These are phyloP conservation scores for Pichia sp. DNA, from an alignment of 1,139 yeast species.

Conservation along the genomic window DNA sequence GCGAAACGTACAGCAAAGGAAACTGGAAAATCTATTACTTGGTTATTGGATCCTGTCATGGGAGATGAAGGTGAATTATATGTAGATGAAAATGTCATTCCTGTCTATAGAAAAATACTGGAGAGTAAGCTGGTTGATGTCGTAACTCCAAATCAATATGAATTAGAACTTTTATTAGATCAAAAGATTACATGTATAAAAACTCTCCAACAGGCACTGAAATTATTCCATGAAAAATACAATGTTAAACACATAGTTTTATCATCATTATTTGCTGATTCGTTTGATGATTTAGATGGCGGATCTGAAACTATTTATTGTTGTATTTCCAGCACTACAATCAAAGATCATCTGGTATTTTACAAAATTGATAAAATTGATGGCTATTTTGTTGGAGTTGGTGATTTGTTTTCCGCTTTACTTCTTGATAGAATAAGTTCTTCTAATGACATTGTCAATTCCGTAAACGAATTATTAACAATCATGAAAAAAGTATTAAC, in stretches of 20 bases:
- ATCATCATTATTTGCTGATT: conserved; percentile 42
- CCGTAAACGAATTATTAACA: conserved; percentile 40
- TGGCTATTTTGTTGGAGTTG: conserved; percentile 86
- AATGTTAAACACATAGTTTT: conserved; percentile 61
- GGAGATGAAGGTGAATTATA: conserved; percentile 87
- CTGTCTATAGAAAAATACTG: conserved; percentile 56
- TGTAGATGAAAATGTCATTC: conserved; percentile 65
- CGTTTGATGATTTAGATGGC: conserved; percentile 22
- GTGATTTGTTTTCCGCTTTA: conserved; percentile 82
- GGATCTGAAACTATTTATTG: conserved; percentile 38
- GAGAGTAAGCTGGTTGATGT: conserved; percentile 49
- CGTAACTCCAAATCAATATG: conserved; percentile 89
- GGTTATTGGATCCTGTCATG: conserved; percentile 88
- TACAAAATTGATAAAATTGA: conserved; percentile 42
- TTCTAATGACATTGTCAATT: conserved; percentile 21
- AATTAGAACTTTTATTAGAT: conserved; percentile 67
- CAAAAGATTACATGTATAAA: conserved; percentile 38
- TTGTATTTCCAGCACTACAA: conserved; percentile 42
- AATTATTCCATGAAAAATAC: conserved; percentile 43
- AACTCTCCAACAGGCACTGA: conserved; percentile 43
- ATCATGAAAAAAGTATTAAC: conserved; percentile 44
- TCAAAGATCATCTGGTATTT: conserved; percentile 14
- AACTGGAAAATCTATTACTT: conserved; percentile 27
- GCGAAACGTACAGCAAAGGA: conserved; percentile 21
- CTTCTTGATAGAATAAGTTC: conserved; percentile 52